Evolutionary conservation across 441 rosid genomes (phyloP), one percentile per base, ranked within the genome.

Genomic region (Macaranga tanarius): DNA sequence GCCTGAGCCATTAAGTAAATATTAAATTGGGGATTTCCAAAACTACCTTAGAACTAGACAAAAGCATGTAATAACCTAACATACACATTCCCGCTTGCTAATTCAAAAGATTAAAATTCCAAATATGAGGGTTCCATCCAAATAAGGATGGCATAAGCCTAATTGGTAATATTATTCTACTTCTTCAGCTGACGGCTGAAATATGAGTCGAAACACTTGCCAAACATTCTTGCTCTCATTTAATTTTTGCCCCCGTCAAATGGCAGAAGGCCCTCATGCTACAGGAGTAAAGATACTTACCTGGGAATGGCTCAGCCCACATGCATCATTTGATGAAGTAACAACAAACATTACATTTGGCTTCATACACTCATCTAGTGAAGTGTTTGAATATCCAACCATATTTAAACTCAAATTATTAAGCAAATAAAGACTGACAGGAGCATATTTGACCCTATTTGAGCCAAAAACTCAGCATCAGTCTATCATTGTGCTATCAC

Each of bases 21-120:
- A n/a, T n/a, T n/a, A n/a, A n/a, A 42, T 16, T 23, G 64, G 55
- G 38, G n/a, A 40, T 42, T 69, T n/a, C 72, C 42, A 42, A 54
- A 57, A 5, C 9, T 3, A 38, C 16, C 17, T 16, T 20, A 3
- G 56, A n/a, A 11, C 23, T 42, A 40, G 42, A 52, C 22, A 44
- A 58, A 40, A 57, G 7, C 15, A 19, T 20, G 57, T 23, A 3
- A 17, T 25, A 57, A 48, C 12, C 54, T 48, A 20, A 48, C 26
- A 55, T 8, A 57, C 28, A 7, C 25, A 13, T 60, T 62, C 5
- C 4, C 16, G 7, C 2, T 12, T 31, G 31, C n/a, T 20, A 19
- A 69, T 42, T 34, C 52, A 22, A 23, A 63, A 9, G 23, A 16
- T 48, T 51, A 62, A 17, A 40, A 40, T 63, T 25, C 44, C 50